Evolutionary conservation across 2,329 filamentous ascomycete species (phyloP).

Genomic region (Neocucurbitaria cava): DNA sequence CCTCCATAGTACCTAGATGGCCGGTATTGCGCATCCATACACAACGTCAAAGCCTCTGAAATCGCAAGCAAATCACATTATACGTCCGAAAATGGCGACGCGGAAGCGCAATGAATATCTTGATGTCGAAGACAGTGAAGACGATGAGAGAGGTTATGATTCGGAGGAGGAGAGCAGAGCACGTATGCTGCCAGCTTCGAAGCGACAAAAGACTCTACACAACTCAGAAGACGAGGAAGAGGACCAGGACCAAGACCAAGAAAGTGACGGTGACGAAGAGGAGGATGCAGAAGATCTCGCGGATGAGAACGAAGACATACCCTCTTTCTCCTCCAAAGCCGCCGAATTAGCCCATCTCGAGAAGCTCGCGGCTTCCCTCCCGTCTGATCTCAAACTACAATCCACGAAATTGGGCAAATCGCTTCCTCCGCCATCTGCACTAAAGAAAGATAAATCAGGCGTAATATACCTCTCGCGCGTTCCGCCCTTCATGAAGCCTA

Average conservation of each 20-base stretch:
- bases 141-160: slow-evolving; percentile 63
- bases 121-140: slow-evolving; percentile 55
- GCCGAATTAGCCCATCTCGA: slow-evolving; percentile 42
- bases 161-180: slow-evolving; percentile 75
- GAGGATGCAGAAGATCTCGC: slow-evolving; percentile 21
- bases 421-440: slow-evolving; percentile 52
- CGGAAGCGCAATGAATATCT: slow-evolving; percentile 78
- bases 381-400: slow-evolving; percentile 46
- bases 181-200: slow-evolving; percentile 60
- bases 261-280: slow-evolving; percentile 34
- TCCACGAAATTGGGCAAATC: slow-evolving; percentile 30
- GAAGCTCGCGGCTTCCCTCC: slow-evolving; percentile 36
- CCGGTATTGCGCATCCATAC: background rate
- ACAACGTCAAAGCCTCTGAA: background rate
- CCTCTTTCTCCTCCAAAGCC: slow-evolving; percentile 35
- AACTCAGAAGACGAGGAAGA: slow-evolving; percentile 38
- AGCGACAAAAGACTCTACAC: slow-evolving; percentile 67
- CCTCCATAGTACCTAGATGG: background rate
- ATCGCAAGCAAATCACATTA: background rate
- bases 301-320: slow-evolving; percentile 34
- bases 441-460: slow-evolving; percentile 74
- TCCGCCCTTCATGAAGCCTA: slow-evolving; percentile 87
- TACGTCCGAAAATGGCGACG: slow-evolving; percentile 61
- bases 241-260: slow-evolving; percentile 22
- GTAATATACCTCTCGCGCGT: slow-evolving; percentile 85